These are phyloP conservation scores for Zea mays DNA, from an alignment of 176 grass and related monocot species.

Conservation along the genomic window Zm-B73-REFERENCE-NAM-5.0 NC_050101.1:157980001-157980500, in stretches of 20 bases:
- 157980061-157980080: slow-evolving; percentile 86
- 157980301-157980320: slow-evolving; percentile 97
- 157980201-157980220: slow-evolving; percentile 67
- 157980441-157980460: slow-evolving; percentile 49
- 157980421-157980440: slow-evolving; percentile 45
- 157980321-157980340: slow-evolving; percentile 93
- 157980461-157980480: slow-evolving; percentile 53
- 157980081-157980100: slow-evolving; percentile 68
- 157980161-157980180: slow-evolving; percentile 39
- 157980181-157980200: slow-evolving; percentile 70
- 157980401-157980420: slow-evolving; percentile 34
- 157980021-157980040: slow-evolving; percentile 43
- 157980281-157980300: slow-evolving; percentile 81
- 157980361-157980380: slow-evolving; percentile 60
- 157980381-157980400: slow-evolving; percentile 27
- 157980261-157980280: slow-evolving; percentile 93
- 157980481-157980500: slow-evolving; percentile 7
- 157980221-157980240: slow-evolving; percentile 80
- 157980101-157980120: slow-evolving; percentile 88
- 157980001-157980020: slow-evolving; percentile 59
- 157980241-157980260: slow-evolving; percentile 81
- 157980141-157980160: slow-evolving; percentile 59
- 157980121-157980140: slow-evolving; percentile 59
- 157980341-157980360: slow-evolving; percentile 66
- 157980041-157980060: slow-evolving; percentile 75